Evolutionary conservation across 1,139 yeast species (phyloP).

Genomic region (Taphrina betulina): DNA sequence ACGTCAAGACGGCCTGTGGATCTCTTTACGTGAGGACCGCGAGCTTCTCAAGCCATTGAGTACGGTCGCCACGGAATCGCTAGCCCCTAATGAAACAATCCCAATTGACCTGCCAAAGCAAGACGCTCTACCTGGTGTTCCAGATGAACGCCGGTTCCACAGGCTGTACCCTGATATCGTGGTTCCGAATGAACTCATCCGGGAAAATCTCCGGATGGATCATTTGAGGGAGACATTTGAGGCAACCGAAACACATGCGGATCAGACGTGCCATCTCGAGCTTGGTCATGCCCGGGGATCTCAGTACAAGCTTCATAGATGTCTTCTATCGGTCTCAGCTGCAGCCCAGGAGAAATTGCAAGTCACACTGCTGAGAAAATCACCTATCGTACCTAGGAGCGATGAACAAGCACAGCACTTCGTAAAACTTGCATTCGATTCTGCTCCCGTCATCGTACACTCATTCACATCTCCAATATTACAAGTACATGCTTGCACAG

Average conservation of each 20-base stretch:
- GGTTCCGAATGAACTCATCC: conserved; percentile 5
- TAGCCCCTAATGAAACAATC: too few relatives aligned
- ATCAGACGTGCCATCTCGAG: neutral
- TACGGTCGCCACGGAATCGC: too few relatives aligned
- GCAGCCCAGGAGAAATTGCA: neutral
- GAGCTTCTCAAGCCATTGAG: too few relatives aligned
- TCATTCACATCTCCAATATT: neutral
- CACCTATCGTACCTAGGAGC: neutral
- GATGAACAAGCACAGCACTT: neutral
- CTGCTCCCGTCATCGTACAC: neutral
- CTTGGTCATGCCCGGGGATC: conserved; percentile 1
- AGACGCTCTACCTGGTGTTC: conserved; percentile 10
- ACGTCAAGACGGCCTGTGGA: too few relatives aligned
- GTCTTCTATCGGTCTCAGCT: neutral
- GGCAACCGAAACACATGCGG: neutral
- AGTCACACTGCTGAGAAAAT: neutral
- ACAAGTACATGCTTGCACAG: neutral
- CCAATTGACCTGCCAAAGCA: too few relatives aligned
- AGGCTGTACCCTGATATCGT: conserved; percentile 1
- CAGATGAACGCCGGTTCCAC: conserved; percentile 5
- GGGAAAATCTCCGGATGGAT: conserved; percentile 8
- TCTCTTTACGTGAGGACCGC: too few relatives aligned
- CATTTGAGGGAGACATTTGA: neutral
- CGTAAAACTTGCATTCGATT: neutral
- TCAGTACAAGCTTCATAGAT: neutral